Percentiles rank a stretch among this genome's conserved stretches.
These are phyloP conservation scores for Aureobasidium musti DNA, from an alignment of 2,329 filamentous ascomycete genomes.

Conservation along the genomic window DNA sequence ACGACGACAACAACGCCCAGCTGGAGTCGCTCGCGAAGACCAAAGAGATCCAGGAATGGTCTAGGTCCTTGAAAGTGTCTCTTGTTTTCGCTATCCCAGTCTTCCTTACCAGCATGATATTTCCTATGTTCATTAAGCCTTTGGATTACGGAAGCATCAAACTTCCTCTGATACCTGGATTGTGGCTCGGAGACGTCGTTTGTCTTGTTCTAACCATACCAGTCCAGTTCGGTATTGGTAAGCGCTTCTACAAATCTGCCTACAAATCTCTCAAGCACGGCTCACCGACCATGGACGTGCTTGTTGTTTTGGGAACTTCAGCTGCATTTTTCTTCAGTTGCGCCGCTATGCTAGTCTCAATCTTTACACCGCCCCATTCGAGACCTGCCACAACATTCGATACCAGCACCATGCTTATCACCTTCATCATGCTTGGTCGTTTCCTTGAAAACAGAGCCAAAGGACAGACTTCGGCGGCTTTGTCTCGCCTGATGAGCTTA, in stretches of 20 bases:
- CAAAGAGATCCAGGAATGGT: constrained; percentile 93
- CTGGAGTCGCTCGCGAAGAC: constrained; percentile 95
- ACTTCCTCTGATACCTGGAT: constrained; percentile 65
- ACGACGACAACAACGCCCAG: constrained; percentile 94
- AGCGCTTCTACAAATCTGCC: constrained; percentile 90
- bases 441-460: constrained; percentile 94
- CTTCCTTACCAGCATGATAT: constrained; percentile 86
- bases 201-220: constrained; percentile 85
- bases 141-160: constrained; percentile 74
- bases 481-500: constrained; percentile 92
- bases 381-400: constrained; percentile 91
- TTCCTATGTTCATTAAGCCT: constrained; percentile 78
- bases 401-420: constrained; percentile 97
- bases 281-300: constrained; percentile 95
- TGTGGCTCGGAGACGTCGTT: constrained; percentile 85
- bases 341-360: constrained; percentile 79
- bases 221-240: constrained; percentile 94
- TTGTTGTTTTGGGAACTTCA: constrained; percentile 90
- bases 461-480: constrained; percentile 90
- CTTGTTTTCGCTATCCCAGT: constrained; percentile 84
- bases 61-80: constrained; percentile 74
- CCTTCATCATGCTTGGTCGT: constrained; percentile 86
- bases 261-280: constrained; percentile 89
- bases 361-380: constrained; percentile 72
- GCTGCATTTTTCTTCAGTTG: constrained; percentile 96